Evolutionary conservation across 805 yeast genomes (phyloP).

Genomic region (Torulaspora gathmanii): DNA sequence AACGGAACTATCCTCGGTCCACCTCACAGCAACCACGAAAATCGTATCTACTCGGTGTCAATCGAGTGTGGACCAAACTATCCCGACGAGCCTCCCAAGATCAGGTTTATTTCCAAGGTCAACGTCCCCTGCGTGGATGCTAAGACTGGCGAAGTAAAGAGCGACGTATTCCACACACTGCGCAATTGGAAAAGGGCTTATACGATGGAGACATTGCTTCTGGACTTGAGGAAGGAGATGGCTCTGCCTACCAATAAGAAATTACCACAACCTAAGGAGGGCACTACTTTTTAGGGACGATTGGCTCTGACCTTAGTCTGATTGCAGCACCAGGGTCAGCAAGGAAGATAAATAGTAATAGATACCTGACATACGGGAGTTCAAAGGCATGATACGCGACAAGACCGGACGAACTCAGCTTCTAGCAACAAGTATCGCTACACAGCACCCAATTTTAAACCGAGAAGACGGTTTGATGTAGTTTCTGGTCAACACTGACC

Average conservation of each 20-base stretch:
- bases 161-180: slow-evolving; percentile 58
- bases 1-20: slow-evolving; percentile 98
- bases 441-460: too few species aligned
- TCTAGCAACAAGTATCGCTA: too few species aligned
- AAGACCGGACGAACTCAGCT: neutral
- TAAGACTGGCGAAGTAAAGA: slow-evolving; percentile 51
- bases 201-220: slow-evolving; percentile 87
- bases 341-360: slow-evolving; percentile 4
- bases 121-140: slow-evolving; percentile 88
- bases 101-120: slow-evolving; percentile 74
- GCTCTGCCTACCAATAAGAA: slow-evolving; percentile 77
- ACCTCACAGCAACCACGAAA: slow-evolving; percentile 86
- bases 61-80: slow-evolving; percentile 78
- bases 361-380: slow-evolving; percentile 3
- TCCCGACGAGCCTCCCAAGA: slow-evolving; percentile 86
- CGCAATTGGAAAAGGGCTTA: slow-evolving; percentile 83
- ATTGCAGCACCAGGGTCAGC: neutral
- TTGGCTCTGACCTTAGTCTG: too few species aligned
- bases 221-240: slow-evolving; percentile 89
- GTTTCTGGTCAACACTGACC: too few species aligned
- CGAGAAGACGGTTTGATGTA: too few species aligned
- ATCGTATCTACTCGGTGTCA: slow-evolving; percentile 80
- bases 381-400: neutral
- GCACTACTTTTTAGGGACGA: slow-evolving; percentile 49
- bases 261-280: slow-evolving; percentile 88